A percentile compares a stretch with the other conserved stretches of the same genome.
Conservation (phyloP, 306 rosid genomes). For the Canavalia ensiformis region DNA sequence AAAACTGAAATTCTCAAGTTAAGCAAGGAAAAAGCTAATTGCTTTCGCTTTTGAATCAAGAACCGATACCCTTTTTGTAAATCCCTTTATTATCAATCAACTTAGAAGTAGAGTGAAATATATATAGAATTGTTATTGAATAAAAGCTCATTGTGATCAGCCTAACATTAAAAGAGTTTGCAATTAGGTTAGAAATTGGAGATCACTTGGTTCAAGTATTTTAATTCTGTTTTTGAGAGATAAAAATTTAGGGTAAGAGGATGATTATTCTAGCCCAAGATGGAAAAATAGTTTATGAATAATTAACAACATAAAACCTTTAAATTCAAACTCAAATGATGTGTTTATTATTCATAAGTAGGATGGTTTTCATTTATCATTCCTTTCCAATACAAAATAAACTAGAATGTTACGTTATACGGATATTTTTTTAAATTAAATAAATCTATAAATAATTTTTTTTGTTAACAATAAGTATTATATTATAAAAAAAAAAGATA, state of each 20-base stretch:
- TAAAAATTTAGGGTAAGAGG: neutral
- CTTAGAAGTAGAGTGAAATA: neutral
- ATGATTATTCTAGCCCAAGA: neutral
- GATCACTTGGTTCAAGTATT: neutral
- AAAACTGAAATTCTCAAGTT: too few relatives aligned
- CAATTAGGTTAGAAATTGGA: neutral
- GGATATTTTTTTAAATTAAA: too few relatives aligned
- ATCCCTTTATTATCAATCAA: neutral
- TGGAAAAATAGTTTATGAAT: neutral
- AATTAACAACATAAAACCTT: neutral
- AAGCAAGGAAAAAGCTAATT: too few relatives aligned
- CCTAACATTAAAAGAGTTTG: too few relatives aligned
- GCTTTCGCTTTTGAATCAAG: too few relatives aligned
- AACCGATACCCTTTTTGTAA: neutral
- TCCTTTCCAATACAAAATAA: too few relatives aligned
- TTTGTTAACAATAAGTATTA: too few relatives aligned
- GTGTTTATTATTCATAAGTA: neutral
- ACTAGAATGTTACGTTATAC: too few relatives aligned
- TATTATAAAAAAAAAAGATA: too few relatives aligned
- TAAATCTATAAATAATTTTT: too few relatives aligned
- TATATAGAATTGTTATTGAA: neutral
- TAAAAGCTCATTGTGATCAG: neutral
- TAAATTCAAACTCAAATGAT: neutral
- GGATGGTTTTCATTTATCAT: neutral
- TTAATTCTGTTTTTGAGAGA: neutral